Evolutionary conservation across 768 basidiomycete species (phyloP).

Genomic region (Hygrophoropsis aurantiaca): DNA sequence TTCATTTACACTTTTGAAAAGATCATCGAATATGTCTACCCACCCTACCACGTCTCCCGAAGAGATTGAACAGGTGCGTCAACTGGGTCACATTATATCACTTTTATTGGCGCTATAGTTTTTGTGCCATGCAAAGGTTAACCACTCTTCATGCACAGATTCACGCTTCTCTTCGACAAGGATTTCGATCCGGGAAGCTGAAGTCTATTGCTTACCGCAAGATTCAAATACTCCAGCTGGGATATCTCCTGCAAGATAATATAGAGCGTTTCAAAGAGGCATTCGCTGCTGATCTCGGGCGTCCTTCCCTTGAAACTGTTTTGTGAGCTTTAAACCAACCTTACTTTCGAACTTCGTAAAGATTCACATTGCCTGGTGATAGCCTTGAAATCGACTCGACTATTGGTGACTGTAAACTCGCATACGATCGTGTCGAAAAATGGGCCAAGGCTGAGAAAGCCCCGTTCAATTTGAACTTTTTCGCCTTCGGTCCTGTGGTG

Average conservation of each 20-base stretch:
- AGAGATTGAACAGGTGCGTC: too few species aligned
- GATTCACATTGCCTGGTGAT: neutral
- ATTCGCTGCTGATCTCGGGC: slow-evolving; percentile 27
- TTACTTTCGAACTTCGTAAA: neutral
- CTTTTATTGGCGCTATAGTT: too few species aligned
- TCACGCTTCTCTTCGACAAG: slow-evolving; percentile 50
- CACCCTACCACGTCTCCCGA: too few species aligned
- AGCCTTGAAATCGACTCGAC: slow-evolving; percentile 64
- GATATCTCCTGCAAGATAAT: slow-evolving; percentile 60
- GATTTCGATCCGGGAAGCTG: slow-evolving; percentile 65
- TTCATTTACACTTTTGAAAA: too few species aligned
- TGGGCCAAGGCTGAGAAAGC: slow-evolving; percentile 71
- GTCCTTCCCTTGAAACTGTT: slow-evolving; percentile 19
- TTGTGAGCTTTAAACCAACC: too few species aligned
- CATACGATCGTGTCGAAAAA: slow-evolving; percentile 64
- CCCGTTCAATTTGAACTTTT: slow-evolving; percentile 54
- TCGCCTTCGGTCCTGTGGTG: slow-evolving; percentile 60
- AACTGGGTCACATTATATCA: too few species aligned
- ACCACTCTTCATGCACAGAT: too few species aligned
- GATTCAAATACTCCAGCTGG: slow-evolving; percentile 61
- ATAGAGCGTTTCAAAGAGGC: slow-evolving; percentile 45
- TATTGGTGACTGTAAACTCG: slow-evolving; percentile 52
- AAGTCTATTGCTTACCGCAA: slow-evolving; percentile 68
- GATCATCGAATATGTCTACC: too few species aligned
- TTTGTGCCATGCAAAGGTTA: too few species aligned